phyloP scores from a whole-genome alignment of 108 stramenopile species.

The Parietichytrium sp. region DNA sequence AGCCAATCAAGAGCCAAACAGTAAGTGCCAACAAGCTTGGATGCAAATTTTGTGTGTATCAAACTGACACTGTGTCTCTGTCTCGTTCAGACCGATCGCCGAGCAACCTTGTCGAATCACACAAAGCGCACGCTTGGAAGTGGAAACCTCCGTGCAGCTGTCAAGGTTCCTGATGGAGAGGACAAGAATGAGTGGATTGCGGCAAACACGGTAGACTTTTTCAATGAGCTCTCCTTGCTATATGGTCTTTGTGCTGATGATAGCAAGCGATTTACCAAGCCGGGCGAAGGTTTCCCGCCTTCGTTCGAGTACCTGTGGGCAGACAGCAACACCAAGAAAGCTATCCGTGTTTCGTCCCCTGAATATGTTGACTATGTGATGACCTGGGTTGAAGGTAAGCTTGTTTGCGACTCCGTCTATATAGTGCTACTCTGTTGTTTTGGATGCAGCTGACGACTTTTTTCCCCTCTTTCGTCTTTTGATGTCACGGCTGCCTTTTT shows the following conservation, averaged over 20 bases:
- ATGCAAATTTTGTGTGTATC: not conserved
- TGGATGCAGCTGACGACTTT: not conserved
- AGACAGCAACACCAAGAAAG: not conserved
- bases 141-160: not conserved
- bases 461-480: not conserved
- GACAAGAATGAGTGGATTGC: slow-evolving; percentile 65
- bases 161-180: slow-evolving; percentile 39
- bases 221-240: slow-evolving; percentile 60
- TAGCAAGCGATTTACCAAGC: not conserved
- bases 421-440: too few species aligned
- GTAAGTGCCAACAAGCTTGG: too few species aligned
- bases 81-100: not conserved
- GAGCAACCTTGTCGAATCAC: not conserved
- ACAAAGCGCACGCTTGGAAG: not conserved
- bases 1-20: not conserved
- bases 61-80: not conserved
- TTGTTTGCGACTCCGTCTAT: slow-evolving; percentile 54
- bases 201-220: slow-evolving; percentile 66
- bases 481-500: too few species aligned
- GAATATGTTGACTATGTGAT: slow-evolving; percentile 63
- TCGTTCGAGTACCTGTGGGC: slow-evolving; percentile 52
- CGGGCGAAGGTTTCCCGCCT: not conserved
- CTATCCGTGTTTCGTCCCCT: slow-evolving; percentile 35
- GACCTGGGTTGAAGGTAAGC: slow-evolving; percentile 62
- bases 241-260: slow-evolving; percentile 53